phyloP scores from a whole-genome alignment of 73 alveolate species.

The Breviolum minutum region DNA sequence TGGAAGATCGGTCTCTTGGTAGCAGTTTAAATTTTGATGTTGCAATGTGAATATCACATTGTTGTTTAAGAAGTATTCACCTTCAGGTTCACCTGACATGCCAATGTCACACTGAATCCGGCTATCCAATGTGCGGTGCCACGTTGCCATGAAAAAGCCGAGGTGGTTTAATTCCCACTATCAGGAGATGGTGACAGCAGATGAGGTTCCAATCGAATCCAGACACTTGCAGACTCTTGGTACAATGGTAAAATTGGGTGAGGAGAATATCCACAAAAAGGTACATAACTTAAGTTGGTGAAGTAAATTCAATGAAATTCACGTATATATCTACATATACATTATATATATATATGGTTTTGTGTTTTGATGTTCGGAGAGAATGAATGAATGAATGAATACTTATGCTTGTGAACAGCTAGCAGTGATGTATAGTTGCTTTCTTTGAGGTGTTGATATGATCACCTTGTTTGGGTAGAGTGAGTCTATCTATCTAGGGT shows the following conservation, averaged over 20 bases:
- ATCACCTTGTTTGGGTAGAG: background rate
- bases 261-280: too few relatives aligned
- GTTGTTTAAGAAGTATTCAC: background rate
- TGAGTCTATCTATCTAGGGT: background rate
- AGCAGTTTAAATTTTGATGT: background rate
- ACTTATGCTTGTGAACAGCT: too few relatives aligned
- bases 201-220: constrained; percentile 85
- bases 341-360: too few relatives aligned
- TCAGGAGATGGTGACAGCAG: constrained; percentile 68
- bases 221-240: constrained; percentile 20
- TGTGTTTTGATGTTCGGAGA: too few relatives aligned
- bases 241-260: too few relatives aligned
- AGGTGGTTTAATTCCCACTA: constrained; percentile 93
- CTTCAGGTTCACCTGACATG: background rate
- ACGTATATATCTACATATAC: too few relatives aligned
- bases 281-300: too few relatives aligned
- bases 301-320: too few relatives aligned
- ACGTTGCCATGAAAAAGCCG: background rate
- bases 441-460: too few relatives aligned
- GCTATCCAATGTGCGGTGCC: background rate
- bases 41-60: background rate
- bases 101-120: background rate
- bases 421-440: too few relatives aligned
- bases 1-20: constrained; percentile 56
- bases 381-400: too few relatives aligned